These are phyloP conservation scores for Beauveria sp. DNA, from an alignment of 2,329 filamentous ascomycete genomes.

Conservation along the genomic window DNA sequence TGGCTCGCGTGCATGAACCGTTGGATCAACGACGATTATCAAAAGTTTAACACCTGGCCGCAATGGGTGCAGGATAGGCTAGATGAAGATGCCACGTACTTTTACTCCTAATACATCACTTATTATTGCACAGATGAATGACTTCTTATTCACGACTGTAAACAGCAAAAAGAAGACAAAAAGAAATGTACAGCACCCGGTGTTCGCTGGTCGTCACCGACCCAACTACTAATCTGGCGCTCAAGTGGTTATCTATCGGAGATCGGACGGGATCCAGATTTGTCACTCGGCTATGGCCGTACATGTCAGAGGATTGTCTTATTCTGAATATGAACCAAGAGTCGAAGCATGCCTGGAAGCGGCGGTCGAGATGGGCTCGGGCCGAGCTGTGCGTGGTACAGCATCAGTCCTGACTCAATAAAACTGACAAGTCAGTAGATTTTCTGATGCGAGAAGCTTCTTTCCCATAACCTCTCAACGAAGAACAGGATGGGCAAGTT, in stretches of 20 bases:
- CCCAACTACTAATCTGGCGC: too few relatives aligned
- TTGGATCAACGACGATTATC: neutral
- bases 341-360: too few relatives aligned
- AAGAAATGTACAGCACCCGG: neutral
- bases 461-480: too few relatives aligned
- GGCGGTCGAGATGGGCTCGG: too few relatives aligned
- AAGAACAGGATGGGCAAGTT: too few relatives aligned
- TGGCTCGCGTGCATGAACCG: constrained; percentile 4
- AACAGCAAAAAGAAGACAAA: neutral
- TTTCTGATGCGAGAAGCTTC: too few relatives aligned
- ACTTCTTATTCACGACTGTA: too few relatives aligned
- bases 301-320: neutral
- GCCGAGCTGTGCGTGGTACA: too few relatives aligned
- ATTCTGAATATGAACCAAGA: too few relatives aligned
- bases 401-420: too few relatives aligned
- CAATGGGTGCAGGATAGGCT: constrained; percentile 4
- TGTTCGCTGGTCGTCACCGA: neutral
- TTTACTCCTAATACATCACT: neutral
- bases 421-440: too few relatives aligned
- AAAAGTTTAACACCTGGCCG: neutral
- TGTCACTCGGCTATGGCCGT: neutral
- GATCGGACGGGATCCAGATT: neutral
- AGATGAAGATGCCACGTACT: neutral
- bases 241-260: too few relatives aligned
- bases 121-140: neutral